phyloP scores from a whole-genome alignment of 352 stramenopile species.

The Globisporangium okanoganense region DNA sequence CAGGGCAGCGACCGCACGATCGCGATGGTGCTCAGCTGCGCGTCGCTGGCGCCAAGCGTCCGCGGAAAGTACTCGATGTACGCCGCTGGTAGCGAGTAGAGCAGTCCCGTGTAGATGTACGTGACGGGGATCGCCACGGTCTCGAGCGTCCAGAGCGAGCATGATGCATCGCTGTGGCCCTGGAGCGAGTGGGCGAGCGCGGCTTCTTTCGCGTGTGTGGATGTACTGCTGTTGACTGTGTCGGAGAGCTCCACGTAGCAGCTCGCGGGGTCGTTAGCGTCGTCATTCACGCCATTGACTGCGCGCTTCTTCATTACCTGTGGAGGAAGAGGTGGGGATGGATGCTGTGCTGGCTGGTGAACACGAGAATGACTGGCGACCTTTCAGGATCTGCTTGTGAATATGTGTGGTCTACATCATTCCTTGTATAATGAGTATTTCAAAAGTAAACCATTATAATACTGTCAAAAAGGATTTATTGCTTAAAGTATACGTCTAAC shows the following conservation, averaged over 20 bases:
- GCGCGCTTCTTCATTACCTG: slow-evolving; percentile 14
- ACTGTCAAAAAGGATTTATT: too few relatives aligned
- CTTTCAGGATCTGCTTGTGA: slow-evolving; percentile 4
- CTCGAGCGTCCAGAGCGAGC: slow-evolving; percentile 48
- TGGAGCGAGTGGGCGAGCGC: neutral
- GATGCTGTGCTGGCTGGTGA: neutral
- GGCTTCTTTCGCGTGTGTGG: neutral
- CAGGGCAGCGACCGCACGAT: slow-evolving; percentile 70
- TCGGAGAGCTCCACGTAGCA: slow-evolving; percentile 2
- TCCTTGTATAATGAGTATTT: neutral
- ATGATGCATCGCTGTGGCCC: neutral
- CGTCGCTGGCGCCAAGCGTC: slow-evolving; percentile 50
- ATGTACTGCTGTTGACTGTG: neutral
- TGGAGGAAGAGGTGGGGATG: neutral
- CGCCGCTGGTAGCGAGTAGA: slow-evolving; percentile 62
- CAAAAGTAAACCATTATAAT: too few relatives aligned
- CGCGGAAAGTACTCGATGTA: slow-evolving; percentile 78
- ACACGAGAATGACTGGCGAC: neutral
- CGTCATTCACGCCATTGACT: neutral
- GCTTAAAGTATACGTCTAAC: too few relatives aligned
- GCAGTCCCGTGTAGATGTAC: slow-evolving; percentile 72
- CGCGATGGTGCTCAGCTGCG: slow-evolving; percentile 66
- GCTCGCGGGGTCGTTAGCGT: neutral
- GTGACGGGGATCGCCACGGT: slow-evolving; percentile 69
- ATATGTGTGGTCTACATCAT: neutral